Evolutionary conservation across 257 asterid species (phyloP).

Genomic region (Solanum piurae): DNA sequence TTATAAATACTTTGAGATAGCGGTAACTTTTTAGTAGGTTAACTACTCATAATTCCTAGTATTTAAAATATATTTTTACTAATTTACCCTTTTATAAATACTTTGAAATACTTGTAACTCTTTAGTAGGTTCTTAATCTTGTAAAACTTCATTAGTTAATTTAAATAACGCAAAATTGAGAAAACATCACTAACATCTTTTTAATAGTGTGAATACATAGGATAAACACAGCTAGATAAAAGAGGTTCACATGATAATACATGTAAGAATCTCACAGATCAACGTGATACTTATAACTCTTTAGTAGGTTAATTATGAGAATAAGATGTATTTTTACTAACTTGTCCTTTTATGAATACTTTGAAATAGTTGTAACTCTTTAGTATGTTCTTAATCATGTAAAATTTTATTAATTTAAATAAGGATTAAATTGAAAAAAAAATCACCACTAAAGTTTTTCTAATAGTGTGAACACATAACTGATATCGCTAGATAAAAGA

Average conservation of each 20-base stretch:
- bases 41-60: too few species aligned
- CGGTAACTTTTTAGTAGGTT: neutral
- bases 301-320: neutral
- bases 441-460: neutral
- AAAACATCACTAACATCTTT: neutral
- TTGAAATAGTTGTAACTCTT: neutral
- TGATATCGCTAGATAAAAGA: neutral
- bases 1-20: neutral
- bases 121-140: neutral
- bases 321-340: neutral
- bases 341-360: neutral
- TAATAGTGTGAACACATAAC: neutral
- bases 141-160: neutral
- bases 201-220: neutral
- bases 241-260: neutral
- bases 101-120: neutral
- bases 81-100: neutral
- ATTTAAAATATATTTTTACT: neutral
- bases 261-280: neutral
- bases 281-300: neutral
- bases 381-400: neutral
- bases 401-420: too few species aligned
- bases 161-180: neutral
- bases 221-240: neutral
- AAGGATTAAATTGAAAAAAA: neutral